Percentiles rank a stretch among this genome's conserved stretches.
These are phyloP conservation scores for Nicotiana undulata DNA, from an alignment of 257 asterid species.

Conservation along the genomic window DNA sequence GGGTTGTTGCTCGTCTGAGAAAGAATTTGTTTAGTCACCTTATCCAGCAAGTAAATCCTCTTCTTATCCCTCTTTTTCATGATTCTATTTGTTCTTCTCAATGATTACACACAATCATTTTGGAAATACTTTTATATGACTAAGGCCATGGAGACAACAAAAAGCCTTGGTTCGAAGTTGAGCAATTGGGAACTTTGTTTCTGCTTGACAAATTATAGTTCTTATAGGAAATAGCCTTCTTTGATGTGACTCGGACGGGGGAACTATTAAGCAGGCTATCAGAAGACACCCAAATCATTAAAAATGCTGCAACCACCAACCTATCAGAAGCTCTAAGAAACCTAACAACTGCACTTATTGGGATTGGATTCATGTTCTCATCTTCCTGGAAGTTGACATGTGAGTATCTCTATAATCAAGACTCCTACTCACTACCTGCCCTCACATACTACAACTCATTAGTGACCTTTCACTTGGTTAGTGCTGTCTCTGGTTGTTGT, in stretches of 20 bases:
- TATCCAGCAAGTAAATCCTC: constrained; percentile 49
- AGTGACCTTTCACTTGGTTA: constrained; percentile 3
- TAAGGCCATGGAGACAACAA: not conserved
- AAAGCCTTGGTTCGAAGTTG: not conserved
- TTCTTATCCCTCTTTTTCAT: not conserved
- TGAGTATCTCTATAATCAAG: constrained; percentile 5
- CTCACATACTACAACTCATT: not conserved
- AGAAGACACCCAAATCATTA: constrained; percentile 84
- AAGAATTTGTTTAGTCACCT: constrained; percentile 63
- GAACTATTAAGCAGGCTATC: constrained; percentile 85
- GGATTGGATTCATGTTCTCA: constrained; percentile 74
- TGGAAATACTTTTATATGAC: not conserved
- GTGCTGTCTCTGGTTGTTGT: constrained; percentile 81
- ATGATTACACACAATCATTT: not conserved
- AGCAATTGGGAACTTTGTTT: not conserved
- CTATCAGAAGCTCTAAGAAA: constrained; percentile 83
- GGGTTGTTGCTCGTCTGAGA: constrained; percentile 58
- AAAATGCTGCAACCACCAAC: constrained; percentile 78
- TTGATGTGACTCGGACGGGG: constrained; percentile 83
- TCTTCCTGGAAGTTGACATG: constrained; percentile 74
- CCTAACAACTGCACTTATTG: constrained; percentile 67
- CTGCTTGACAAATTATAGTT: not conserved
- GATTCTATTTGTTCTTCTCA: not conserved
- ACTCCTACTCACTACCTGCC: not conserved
- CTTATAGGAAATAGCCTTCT: constrained; percentile 72